These are phyloP conservation scores for Spizellomyces punctatus DNA, from an alignment of 192 early-diverging fungal genomes.

Conservation along the genomic window DNA sequence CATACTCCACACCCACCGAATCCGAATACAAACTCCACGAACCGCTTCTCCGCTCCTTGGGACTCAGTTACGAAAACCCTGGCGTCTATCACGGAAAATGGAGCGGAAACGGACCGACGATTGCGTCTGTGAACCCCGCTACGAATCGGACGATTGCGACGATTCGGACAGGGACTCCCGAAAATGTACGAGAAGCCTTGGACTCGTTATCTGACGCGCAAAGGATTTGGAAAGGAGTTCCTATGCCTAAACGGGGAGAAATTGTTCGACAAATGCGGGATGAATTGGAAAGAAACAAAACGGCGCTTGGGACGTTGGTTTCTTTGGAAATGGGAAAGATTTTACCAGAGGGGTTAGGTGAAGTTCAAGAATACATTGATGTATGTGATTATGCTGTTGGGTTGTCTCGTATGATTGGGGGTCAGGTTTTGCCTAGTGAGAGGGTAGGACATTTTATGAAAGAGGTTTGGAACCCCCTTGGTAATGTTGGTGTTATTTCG, in stretches of 20 bases:
- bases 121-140: conserved; percentile 58
- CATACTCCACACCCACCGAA: not conserved
- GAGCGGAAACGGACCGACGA: conserved; percentile 43
- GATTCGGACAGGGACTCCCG: conserved; percentile 66
- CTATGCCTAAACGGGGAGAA: conserved; percentile 87
- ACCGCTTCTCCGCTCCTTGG: conserved; percentile 18
- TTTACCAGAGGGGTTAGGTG: conserved; percentile 86
- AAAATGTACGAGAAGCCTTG: conserved; percentile 63
- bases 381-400: conserved; percentile 91
- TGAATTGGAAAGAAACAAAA: conserved; percentile 70
- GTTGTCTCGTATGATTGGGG: conserved; percentile 77
- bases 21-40: conserved; percentile 18
- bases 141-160: conserved; percentile 83
- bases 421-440: conserved; percentile 85
- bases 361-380: conserved; percentile 96
- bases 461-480: conserved; percentile 94
- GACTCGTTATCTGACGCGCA: conserved; percentile 61
- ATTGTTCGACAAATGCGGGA: conserved; percentile 89
- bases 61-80: conserved; percentile 31
- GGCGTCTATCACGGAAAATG: conserved; percentile 54
- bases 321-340: conserved; percentile 97
- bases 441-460: conserved; percentile 91
- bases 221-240: conserved; percentile 66
- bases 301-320: conserved; percentile 83
- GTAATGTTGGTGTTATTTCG: conserved; percentile 88